These are phyloP conservation scores for Saturnispora zaruensis DNA, from an alignment of 805 yeast genomes.

Conservation along the genomic window DNA sequence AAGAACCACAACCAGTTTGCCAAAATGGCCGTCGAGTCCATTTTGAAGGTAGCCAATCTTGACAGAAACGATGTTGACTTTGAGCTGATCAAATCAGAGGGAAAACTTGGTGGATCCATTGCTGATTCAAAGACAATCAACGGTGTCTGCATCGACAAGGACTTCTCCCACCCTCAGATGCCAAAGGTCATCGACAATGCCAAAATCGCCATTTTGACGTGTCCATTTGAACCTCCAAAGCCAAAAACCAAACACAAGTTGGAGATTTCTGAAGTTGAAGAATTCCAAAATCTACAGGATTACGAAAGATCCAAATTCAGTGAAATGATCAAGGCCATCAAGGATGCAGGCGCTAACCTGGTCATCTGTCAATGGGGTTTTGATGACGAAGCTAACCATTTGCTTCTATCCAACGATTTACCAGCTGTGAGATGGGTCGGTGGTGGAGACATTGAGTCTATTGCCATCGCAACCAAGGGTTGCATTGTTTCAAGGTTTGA, in stretches of 20 bases:
- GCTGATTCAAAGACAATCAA: conserved; percentile 76
- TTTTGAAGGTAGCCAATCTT: conserved; percentile 82
- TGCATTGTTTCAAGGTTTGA: conserved; percentile 96
- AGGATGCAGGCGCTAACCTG: conserved; percentile 86
- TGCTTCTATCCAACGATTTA: conserved; percentile 74
- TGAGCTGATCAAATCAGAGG: conserved; percentile 90
- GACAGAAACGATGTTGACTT: conserved; percentile 94
- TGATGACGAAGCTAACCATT: conserved; percentile 96
- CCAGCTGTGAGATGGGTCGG: conserved; percentile 99
- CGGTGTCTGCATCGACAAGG: conserved; percentile 93
- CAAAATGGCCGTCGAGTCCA: conserved; percentile 95
- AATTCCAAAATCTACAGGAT: conserved; percentile 79
- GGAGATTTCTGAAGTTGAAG: conserved; percentile 89
- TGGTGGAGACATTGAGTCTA: conserved; percentile 88
- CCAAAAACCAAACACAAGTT: conserved; percentile 98
- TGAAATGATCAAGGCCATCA: conserved; percentile 83
- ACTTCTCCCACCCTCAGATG: conserved; percentile 98
- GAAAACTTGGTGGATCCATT: conserved; percentile 90
- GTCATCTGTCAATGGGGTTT: conserved; percentile 99
- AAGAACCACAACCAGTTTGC: conserved; percentile 92
- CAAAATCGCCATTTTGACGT: conserved; percentile 88
- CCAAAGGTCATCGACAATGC: conserved; percentile 72
- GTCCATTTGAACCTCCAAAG: conserved; percentile 99
- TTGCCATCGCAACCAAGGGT: conserved; percentile 97
- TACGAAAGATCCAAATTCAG: conserved; percentile 87